Evolutionary conservation across 352 stramenopile species (phyloP), one percentile per base, ranked within the genome.

Genomic region (Globisporangium apiculatum): DNA sequence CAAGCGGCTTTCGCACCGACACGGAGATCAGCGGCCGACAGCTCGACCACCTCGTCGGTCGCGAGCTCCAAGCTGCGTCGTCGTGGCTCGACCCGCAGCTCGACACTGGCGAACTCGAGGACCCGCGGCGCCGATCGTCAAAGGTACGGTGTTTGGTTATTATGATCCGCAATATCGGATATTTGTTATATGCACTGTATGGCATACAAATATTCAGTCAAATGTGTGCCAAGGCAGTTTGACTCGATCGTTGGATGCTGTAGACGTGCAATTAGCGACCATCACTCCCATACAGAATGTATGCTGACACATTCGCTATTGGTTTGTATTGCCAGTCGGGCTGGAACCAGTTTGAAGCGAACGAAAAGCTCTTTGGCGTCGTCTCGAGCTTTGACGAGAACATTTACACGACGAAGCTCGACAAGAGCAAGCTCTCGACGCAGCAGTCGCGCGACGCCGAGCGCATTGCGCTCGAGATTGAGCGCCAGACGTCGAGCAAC

Each of bases 301-400:
- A 6, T n/a, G 12, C 41, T 46, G 41, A 46, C 37, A 53, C 18
- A 49, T 1, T 41, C 5, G 41, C n/a, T 61, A n/a, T 10, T 38
- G 42, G 15, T 12, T 17, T 17, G 11, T 38, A 7, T 8, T 69
- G 17, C 6, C 58, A 87, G 67, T 66, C 57, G 2, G 67, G 54
- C 1, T 99, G 95, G 95, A 97, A 99, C 82, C 96, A 99, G 75
- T 99, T 99, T 63, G 85, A 97, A 60, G 94, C 89, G 7, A 99
- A 99, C 68, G 78, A 98, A 66, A 89, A 97, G 66, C 78, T 97
- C 41, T 99, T 99, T 70, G 95, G 96, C 65, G 95, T 99, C 52
- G 90, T 92, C 51, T 95, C 91, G 42, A 89, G 79, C 8, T 99
- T 93, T 64, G 96, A 99, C 68, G 97, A 99, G 70, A 98, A 97